Evolutionary conservation across 345 rosid genomes (phyloP).

Genomic region (Boechera stricta): DNA sequence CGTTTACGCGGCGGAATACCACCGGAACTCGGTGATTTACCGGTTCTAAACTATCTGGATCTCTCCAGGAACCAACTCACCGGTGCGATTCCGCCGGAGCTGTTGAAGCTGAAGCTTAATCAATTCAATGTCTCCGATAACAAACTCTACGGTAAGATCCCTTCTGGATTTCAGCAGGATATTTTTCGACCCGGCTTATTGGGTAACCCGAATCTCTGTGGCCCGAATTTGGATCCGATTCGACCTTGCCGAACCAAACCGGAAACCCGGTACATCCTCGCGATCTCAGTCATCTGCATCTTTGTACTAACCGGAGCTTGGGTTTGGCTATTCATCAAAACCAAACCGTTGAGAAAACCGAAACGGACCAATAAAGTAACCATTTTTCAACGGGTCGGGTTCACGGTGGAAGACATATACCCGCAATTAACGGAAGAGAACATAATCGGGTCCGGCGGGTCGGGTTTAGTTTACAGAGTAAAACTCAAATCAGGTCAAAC

Average conservation of each 20-base stretch:
- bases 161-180: slow-evolving; percentile 50
- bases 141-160: slow-evolving; percentile 57
- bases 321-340: slow-evolving; percentile 52
- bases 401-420: slow-evolving; percentile 52
- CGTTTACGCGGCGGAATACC: slow-evolving; percentile 65
- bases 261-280: slow-evolving; percentile 33
- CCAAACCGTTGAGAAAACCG: slow-evolving; percentile 46
- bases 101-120: slow-evolving; percentile 57
- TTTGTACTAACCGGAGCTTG: slow-evolving; percentile 49
- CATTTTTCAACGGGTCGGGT: slow-evolving; percentile 62
- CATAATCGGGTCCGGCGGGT: slow-evolving; percentile 66
- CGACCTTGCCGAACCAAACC: slow-evolving; percentile 54
- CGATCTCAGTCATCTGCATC: slow-evolving; percentile 47
- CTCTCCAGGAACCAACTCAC: slow-evolving; percentile 60
- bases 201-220: slow-evolving; percentile 75
- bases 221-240: slow-evolving; percentile 52
- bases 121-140: slow-evolving; percentile 69
- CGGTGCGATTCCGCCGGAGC: slow-evolving; percentile 62
- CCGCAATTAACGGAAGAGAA: slow-evolving; percentile 54
- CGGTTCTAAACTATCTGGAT: slow-evolving; percentile 61
- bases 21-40: slow-evolving; percentile 53
- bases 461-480: slow-evolving; percentile 67
- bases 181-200: slow-evolving; percentile 49
- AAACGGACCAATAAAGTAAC: slow-evolving; percentile 52
- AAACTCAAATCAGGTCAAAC: slow-evolving; percentile 56